Evolutionary conservation across 805 yeast genomes (phyloP).

Genomic region (Monosporozyma servazzii): DNA sequence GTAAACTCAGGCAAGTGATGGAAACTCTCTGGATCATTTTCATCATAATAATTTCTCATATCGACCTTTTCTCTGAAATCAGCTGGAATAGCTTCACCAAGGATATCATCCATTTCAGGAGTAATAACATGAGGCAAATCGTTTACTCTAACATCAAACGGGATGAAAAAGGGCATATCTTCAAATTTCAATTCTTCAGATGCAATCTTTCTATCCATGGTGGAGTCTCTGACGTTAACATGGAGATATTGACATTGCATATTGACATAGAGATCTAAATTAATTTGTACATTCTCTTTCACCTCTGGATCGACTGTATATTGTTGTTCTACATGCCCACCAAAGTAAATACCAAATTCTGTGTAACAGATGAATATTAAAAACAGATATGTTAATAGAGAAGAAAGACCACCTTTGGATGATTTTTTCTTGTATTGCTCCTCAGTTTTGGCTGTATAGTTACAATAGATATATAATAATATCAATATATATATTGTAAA

Average conservation of each 20-base stretch:
- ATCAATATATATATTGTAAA: not conserved
- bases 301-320: constrained; percentile 63
- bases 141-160: constrained; percentile 39
- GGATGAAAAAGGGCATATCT: constrained; percentile 50
- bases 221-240: constrained; percentile 66
- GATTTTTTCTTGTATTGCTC: constrained; percentile 67
- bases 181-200: constrained; percentile 65
- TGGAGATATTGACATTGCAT: constrained; percentile 75
- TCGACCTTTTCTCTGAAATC: constrained; percentile 43
- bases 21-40: constrained; percentile 9
- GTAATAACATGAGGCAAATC: constrained; percentile 39
- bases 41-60: constrained; percentile 20
- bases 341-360: constrained; percentile 75
- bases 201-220: constrained; percentile 72
- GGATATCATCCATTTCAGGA: constrained; percentile 57
- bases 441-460: constrained; percentile 44
- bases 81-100: constrained; percentile 58
- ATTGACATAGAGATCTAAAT: constrained; percentile 70
- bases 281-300: constrained; percentile 52
- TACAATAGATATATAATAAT: not conserved
- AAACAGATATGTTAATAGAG: constrained; percentile 52
- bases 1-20: constrained; percentile 45
- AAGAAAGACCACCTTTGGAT: constrained; percentile 65
- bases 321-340: constrained; percentile 71
- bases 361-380: constrained; percentile 69